Evolutionary conservation across 108 stramenopile species (phyloP).

Genomic region (Schizochytrium sp.): DNA sequence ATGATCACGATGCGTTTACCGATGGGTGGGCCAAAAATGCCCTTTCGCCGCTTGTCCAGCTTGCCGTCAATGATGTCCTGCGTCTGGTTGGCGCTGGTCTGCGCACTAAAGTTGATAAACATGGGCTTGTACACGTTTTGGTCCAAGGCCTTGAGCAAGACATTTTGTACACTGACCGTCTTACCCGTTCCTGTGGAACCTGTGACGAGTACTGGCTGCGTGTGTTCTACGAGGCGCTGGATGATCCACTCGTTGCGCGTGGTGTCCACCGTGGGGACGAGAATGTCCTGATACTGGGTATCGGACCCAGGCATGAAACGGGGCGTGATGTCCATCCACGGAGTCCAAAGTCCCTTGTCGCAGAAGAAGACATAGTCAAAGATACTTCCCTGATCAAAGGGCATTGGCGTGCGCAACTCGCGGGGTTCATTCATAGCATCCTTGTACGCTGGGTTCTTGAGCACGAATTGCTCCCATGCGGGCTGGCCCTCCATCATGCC

Average conservation of each 20-base stretch:
- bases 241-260: slow-evolving; percentile 53
- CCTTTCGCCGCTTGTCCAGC: slow-evolving; percentile 57
- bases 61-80: slow-evolving; percentile 60
- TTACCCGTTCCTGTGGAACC: slow-evolving; percentile 60
- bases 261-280: slow-evolving; percentile 58
- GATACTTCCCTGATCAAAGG: slow-evolving; percentile 27
- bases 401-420: not conserved
- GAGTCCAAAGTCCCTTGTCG: slow-evolving; percentile 43
- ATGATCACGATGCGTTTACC: slow-evolving; percentile 49
- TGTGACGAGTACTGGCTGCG: slow-evolving; percentile 48
- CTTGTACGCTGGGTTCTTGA: slow-evolving; percentile 44
- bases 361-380: slow-evolving; percentile 46
- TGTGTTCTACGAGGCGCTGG: slow-evolving; percentile 35
- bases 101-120: slow-evolving; percentile 57
- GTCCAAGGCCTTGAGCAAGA: slow-evolving; percentile 33
- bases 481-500: slow-evolving; percentile 21
- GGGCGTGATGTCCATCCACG: slow-evolving; percentile 40
- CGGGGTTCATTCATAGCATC: not conserved
- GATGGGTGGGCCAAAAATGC: slow-evolving; percentile 54
- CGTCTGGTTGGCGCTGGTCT: slow-evolving; percentile 59
- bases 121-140: slow-evolving; percentile 37
- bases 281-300: slow-evolving; percentile 46
- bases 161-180: slow-evolving; percentile 45
- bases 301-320: slow-evolving; percentile 38
- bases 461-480: slow-evolving; percentile 39